Conservation (phyloP, 1,139 yeast species). For the Petasospora fabianii region DNA sequence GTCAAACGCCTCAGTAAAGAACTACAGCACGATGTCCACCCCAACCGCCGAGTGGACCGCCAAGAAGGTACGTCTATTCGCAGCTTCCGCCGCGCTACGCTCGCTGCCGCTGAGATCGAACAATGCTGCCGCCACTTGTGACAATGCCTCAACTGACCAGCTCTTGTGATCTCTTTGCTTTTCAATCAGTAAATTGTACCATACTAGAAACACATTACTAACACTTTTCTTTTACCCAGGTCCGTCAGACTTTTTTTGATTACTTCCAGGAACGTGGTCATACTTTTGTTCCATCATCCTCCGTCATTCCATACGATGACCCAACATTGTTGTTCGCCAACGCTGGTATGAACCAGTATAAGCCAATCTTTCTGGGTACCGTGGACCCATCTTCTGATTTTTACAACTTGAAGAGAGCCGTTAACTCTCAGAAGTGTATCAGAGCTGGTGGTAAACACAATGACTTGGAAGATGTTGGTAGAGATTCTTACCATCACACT, state of each 20-base stretch:
- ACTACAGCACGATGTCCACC: constrained; percentile 21
- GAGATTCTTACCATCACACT: constrained; percentile 96
- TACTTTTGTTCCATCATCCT: constrained; percentile 83
- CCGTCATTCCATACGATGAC: constrained; percentile 96
- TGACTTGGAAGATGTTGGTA: constrained; percentile 97
- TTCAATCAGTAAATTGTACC: no score
- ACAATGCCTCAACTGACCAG: no score
- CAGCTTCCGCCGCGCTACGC: background rate
- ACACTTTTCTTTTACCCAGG: constrained; percentile 31
- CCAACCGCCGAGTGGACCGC: constrained; percentile 25
- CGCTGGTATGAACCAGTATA: constrained; percentile 99
- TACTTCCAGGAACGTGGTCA: constrained; percentile 70
- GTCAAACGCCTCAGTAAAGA: constrained; percentile 3
- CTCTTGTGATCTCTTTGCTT: no score
- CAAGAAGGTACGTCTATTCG: constrained; percentile 21
- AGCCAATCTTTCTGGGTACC: constrained; percentile 94
- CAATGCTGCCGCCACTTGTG: no score
- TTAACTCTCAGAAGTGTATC: constrained; percentile 95
- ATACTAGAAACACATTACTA: no score
- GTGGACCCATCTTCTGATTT: constrained; percentile 93
- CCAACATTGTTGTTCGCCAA: constrained; percentile 94
- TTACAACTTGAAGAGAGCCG: constrained; percentile 80
- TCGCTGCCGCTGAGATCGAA: no score
- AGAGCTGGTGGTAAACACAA: constrained; percentile 99
- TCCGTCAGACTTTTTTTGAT: constrained; percentile 82